A percentile compares a stretch with the other conserved stretches of the same genome.
phyloP scores from a whole-genome alignment of 2,329 filamentous ascomycete species.

The Clarireedia sp. region DNA sequence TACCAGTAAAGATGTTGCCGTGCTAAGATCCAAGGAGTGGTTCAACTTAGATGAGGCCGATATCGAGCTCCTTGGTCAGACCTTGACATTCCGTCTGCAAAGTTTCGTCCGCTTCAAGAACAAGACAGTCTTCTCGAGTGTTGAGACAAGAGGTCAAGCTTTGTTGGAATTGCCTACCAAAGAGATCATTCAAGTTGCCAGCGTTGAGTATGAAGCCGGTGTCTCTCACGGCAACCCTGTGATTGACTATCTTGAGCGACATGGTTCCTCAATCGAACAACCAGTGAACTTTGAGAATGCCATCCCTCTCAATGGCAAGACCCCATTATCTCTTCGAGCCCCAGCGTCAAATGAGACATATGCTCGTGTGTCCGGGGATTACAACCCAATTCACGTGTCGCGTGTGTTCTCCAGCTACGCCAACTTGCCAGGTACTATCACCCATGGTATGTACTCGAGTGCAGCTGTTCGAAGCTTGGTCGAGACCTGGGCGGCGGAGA shows the following conservation, averaged over 20 bases:
- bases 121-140: conserved; percentile 80
- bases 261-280: conserved; percentile 89
- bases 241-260: conserved; percentile 87
- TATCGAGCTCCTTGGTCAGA: conserved; percentile 84
- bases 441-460: conserved; percentile 98
- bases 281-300: conserved; percentile 95
- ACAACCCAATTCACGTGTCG: conserved; percentile 98
- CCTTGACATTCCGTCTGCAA: conserved; percentile 89
- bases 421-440: conserved; percentile 92
- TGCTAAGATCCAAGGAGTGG: conserved; percentile 96
- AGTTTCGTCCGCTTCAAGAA: conserved; percentile 92
- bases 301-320: conserved; percentile 90
- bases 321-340: conserved; percentile 77
- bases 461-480: conserved; percentile 92
- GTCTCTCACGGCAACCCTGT: conserved; percentile 93
- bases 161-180: conserved; percentile 92
- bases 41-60: conserved; percentile 81
- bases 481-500: conserved; percentile 98
- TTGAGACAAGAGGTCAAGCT: conserved; percentile 88
- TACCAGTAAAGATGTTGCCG: conserved; percentile 84
- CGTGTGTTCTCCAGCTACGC: conserved; percentile 94
- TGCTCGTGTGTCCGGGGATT: conserved; percentile 93
- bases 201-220: conserved; percentile 89
- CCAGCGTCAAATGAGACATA: conserved; percentile 97
- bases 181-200: conserved; percentile 95